A percentile compares a stretch with the other conserved stretches of the same genome.
phyloP scores from a whole-genome alignment of 306 rosid genomes.

The Trifolium repens region DNA sequence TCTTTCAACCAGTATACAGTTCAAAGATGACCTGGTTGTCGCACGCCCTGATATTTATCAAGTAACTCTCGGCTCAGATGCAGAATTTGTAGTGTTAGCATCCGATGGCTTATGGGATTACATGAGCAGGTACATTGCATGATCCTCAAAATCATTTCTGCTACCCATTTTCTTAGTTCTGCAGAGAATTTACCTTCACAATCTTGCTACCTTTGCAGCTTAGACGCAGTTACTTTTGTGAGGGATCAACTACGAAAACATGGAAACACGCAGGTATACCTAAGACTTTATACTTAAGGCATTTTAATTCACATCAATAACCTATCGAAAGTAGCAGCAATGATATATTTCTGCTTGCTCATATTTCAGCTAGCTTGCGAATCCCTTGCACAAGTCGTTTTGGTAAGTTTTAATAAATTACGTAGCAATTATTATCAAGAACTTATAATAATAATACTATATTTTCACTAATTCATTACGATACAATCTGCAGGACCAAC shows the following conservation, averaged over 20 bases:
- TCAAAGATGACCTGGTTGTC: slow-evolving; percentile 79
- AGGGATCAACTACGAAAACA: slow-evolving; percentile 79
- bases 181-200: slow-evolving; percentile 39
- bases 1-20: slow-evolving; percentile 63
- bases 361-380: slow-evolving; percentile 79
- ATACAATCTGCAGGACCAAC: slow-evolving; percentile 60
- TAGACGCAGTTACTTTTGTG: slow-evolving; percentile 82
- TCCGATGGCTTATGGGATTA: slow-evolving; percentile 99
- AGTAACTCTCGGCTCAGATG: slow-evolving; percentile 72
- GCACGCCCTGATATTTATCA: slow-evolving; percentile 87
- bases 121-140: slow-evolving; percentile 68
- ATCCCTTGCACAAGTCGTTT: slow-evolving; percentile 88
- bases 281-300: slow-evolving; percentile 4
- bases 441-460: background rate
- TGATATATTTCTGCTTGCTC: slow-evolving; percentile 40
- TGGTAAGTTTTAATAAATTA: slow-evolving; percentile 66
- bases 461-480: slow-evolving; percentile 25
- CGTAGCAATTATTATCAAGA: background rate
- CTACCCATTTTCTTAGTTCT: slow-evolving; percentile 22
- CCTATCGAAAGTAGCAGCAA: slow-evolving; percentile 8
- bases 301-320: slow-evolving; percentile 10
- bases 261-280: slow-evolving; percentile 87
- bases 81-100: slow-evolving; percentile 85
- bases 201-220: slow-evolving; percentile 65
- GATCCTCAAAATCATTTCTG: slow-evolving; percentile 35